Percentiles rank a stretch among this genome's conserved stretches.
These are phyloP conservation scores for Rhodotorula paludigena DNA, from an alignment of 768 basidiomycete species.

Conservation along the genomic window DNA sequence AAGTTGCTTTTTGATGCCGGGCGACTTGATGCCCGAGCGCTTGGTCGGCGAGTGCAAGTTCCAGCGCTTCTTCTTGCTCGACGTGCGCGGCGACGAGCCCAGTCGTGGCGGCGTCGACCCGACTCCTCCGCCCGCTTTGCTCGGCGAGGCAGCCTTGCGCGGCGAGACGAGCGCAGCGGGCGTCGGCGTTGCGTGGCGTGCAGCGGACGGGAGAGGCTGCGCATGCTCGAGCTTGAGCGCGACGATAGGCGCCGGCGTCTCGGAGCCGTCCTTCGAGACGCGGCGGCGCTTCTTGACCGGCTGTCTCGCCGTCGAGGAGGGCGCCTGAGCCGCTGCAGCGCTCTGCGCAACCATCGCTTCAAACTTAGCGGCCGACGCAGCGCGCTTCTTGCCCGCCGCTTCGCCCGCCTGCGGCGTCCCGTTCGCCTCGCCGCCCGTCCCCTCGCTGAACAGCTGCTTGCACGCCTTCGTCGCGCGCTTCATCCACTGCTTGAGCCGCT, in stretches of 20 bases:
- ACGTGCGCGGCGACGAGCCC: no score
- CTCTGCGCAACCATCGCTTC: neutral
- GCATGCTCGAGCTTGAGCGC: no score
- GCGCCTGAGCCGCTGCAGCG: neutral
- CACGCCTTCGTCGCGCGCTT: neutral
- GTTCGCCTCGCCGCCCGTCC: no score
- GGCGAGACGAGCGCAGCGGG: no score
- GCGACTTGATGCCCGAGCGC: neutral
- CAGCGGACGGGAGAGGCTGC: no score
- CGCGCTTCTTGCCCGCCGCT: neutral
- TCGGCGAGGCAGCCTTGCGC: no score
- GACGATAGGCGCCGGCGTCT: neutral
- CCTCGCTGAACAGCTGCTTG: no score
- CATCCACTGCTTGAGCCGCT: neutral
- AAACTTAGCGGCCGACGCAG: neutral
- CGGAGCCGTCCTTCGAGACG: neutral
- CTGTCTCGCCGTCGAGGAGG: neutral
- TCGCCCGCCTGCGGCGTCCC: neutral
- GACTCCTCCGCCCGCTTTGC: neutral
- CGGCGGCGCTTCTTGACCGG: slow-evolving; percentile 21
- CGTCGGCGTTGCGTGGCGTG: no score
- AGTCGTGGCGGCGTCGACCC: no score
- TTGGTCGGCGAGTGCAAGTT: slow-evolving; percentile 30
- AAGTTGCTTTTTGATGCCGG: neutral
- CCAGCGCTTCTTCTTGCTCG: slow-evolving; percentile 4